Conservation (phyloP, 257 asterid species). For the Euphrasia confusa region DNA sequence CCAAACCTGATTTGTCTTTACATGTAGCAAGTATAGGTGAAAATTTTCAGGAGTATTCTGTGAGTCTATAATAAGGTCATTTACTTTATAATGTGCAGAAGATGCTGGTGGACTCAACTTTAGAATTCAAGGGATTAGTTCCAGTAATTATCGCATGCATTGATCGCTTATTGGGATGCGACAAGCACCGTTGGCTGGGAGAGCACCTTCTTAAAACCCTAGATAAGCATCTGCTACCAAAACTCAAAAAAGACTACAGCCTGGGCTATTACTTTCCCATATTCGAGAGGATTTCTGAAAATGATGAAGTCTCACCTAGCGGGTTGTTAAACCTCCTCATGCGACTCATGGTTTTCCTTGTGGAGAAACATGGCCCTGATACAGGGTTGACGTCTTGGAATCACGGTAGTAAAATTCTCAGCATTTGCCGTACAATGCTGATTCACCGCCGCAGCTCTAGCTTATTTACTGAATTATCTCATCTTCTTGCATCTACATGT, state of each 20-base stretch:
- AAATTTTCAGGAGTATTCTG: conserved; percentile 5
- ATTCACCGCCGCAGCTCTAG: conserved; percentile 76
- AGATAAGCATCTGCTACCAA: conserved; percentile 64
- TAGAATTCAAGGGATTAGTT: conserved; percentile 66
- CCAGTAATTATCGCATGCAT: conserved; percentile 62
- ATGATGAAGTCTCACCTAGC: conserved; percentile 61
- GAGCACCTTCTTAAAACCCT: conserved; percentile 70
- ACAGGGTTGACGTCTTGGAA: conserved; percentile 80
- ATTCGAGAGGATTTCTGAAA: conserved; percentile 75
- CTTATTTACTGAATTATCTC: conserved; percentile 63
- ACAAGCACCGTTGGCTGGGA: conserved; percentile 70
- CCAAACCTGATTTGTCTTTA: background rate
- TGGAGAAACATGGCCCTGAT: conserved; percentile 77
- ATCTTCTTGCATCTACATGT: conserved; percentile 63
- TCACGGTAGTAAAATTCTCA: conserved; percentile 78
- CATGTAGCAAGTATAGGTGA: conserved; percentile 17
- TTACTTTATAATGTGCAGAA: conserved; percentile 44
- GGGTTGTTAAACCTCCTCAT: conserved; percentile 68
- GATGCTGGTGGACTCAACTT: conserved; percentile 55
- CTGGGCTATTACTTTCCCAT: conserved; percentile 76
- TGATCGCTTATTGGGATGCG: conserved; percentile 75
- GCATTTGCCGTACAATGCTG: conserved; percentile 84
- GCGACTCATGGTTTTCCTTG: conserved; percentile 62
- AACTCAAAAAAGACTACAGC: conserved; percentile 64
- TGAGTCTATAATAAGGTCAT: conserved; percentile 19